phyloP scores from a whole-genome alignment of 2,329 filamentous ascomycete genomes.

The Neopestalotiopsis sp. region DNA sequence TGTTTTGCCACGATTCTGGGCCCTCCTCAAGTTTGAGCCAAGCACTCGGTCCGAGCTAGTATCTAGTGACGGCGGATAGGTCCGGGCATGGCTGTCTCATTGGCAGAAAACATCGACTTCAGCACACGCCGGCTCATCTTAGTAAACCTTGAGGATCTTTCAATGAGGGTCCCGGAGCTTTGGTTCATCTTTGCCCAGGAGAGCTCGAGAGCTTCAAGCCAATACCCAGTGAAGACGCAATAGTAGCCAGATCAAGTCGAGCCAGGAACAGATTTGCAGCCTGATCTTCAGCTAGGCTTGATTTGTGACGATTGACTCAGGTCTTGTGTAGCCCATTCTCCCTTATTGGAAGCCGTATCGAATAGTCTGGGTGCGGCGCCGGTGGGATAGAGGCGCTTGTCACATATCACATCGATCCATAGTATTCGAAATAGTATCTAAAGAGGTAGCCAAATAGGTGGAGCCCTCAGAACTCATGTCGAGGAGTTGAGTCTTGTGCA shows the following conservation, averaged over 20 bases:
- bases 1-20: not conserved
- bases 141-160: not conserved
- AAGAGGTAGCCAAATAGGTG: not conserved
- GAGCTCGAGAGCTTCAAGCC: not conserved
- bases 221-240: not conserved
- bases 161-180: not conserved
- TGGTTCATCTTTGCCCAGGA: not conserved
- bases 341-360: not conserved
- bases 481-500: not conserved
- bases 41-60: conserved; percentile 4
- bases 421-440: not conserved
- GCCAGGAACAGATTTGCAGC: not conserved
- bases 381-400: not conserved
- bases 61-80: not conserved
- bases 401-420: not conserved
- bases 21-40: not conserved
- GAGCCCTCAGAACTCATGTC: not conserved
- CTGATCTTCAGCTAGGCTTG: not conserved
- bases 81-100: not conserved
- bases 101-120: not conserved
- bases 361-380: not conserved
- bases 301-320: not conserved
- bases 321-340: not conserved
- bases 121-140: not conserved
- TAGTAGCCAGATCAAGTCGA: not conserved